phyloP scores from a whole-genome alignment of 2,329 filamentous ascomycete species.

The Colletotrichum sp. region DNA sequence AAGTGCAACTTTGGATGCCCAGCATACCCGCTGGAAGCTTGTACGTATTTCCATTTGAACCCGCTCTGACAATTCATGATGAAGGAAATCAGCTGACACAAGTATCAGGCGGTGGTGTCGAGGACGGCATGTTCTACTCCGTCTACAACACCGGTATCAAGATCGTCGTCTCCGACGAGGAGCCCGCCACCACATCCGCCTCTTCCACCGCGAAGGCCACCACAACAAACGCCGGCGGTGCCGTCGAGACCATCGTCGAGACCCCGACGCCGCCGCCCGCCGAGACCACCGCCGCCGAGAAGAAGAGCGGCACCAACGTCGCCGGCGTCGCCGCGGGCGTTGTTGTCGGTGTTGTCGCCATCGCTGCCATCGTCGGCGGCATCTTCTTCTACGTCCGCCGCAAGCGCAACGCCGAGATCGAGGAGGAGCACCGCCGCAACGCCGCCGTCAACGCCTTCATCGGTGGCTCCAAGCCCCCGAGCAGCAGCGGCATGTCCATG shows the following conservation, averaged over 20 bases:
- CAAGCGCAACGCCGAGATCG: conserved; percentile 76
- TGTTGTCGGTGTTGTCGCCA: conserved; percentile 79
- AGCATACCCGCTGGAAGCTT: conserved; percentile 66
- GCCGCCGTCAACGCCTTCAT: conserved; percentile 81
- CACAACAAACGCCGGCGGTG: conserved; percentile 3
- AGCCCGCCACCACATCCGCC: conserved; percentile 30
- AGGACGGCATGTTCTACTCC: conserved; percentile 37
- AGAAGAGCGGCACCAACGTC: conserved; percentile 63
- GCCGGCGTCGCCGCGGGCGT: conserved; percentile 87
- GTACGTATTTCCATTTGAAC: conserved; percentile 50
- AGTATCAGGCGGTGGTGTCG: conserved; percentile 38
- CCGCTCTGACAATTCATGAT: not conserved
- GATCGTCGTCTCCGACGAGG: conserved; percentile 40
- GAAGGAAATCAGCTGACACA: not conserved
- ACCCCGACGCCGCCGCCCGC: not conserved
- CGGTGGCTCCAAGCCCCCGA: conserved; percentile 64
- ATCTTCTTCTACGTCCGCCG: conserved; percentile 77
- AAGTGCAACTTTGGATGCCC: conserved; percentile 71
- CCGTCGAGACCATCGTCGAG: conserved; percentile 3
- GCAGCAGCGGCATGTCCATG: conserved; percentile 71
- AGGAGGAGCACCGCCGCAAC: conserved; percentile 85
- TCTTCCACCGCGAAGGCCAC: conserved; percentile 23
- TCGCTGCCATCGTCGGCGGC: conserved; percentile 70
- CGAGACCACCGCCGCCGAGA: conserved; percentile 19
- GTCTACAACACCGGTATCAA: conserved; percentile 57